Base-by-base conservation (phyloP, 768 basidiomycete genomes). In the Rickenella mellea region DNA sequence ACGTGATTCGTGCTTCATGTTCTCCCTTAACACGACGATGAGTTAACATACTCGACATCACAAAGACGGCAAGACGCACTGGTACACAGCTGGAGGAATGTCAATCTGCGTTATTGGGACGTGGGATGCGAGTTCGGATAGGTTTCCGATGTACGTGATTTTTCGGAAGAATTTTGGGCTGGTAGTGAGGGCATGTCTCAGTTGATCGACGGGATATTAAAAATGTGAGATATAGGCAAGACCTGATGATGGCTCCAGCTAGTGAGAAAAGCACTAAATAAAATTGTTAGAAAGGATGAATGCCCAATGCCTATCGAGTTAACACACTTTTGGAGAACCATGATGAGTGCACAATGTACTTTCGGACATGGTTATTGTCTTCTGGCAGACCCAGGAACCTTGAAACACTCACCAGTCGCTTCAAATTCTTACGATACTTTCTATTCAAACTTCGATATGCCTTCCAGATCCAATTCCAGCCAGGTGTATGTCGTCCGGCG, bases 381-480 rank as follows among this genome's bases (percentile, higher is more conserved):
- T n/a, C n/a, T n/a, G n/a, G n/a, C n/a, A n/a, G n/a, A n/a, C n/a
- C n/a, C n/a, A n/a, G n/a, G 4, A 25, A 7, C 27, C 6, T 15
- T 36, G 7, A 26, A 25, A 40, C 10, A 59, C 82, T 42, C 46
- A 84, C 87, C 61, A 92, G 55, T 54, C 78, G 76, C 59, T 91
- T 91, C 44, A 92, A 60, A 54, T 92, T 88, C 66, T 92, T 92
- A 41, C 89, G 73, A 55, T 89, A 92, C 58, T 87, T 89, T 41
- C 83, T 69, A 55, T 71, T 86, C 33, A 84, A 64, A 53, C 81
- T 82, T 19, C 86, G 71, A 58, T 90, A 90, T 1, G 86, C 84
- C 54, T 85, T 89, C 88, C 88, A 91, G 8, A 92, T 73, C 89
- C 89, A 92, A 49, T 80, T 85, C 86, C 86, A 90, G 20, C 74